Evolutionary conservation across 164 flowering plant species (phyloP), one percentile per base, ranked within the genome.

Genomic region (Magnolia officinalis): DNA sequence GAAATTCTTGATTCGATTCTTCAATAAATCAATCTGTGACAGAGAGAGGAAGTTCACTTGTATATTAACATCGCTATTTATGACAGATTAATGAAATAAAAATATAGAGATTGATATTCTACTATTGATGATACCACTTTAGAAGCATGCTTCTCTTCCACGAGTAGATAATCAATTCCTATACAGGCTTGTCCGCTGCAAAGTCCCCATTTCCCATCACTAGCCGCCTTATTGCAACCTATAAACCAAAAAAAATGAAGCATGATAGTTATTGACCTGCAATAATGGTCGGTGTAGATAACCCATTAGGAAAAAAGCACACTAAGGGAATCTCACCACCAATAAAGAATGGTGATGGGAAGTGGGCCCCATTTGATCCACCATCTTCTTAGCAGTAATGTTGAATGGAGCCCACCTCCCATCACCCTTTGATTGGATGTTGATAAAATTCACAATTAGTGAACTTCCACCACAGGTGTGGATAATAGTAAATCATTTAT

Each of bases 171-270:
- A 78, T 93, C 98, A 4, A 86, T 58, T 11, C 83, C 89, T 50
- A 91, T 79, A 64, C 98, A 93, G 2, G 90, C 93, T 73, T 93
- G 98, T 18, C 98, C 98, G 61, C 63, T 72, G 76, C 90, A 84
- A 0, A 83, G 18, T 0, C 90, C 93, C 94, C 96, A 93, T 74
- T 93, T 93, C 10, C 84, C 96, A 0, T 82, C 7, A 78, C 82
- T 20, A 93, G 80, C 80, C 98, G 85, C 77, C 82, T 86, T 8
- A 78, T 80, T 24, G 90, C 87, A 21, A 89, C 87, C 98, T 93
- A 76, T 8, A 26, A 19, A 67, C 16, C 71, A 14, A 67, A 21
- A 23, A 23, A 31, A 14, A 26, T 0, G 6, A 24, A 23, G 18
- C 11, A 26, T 65, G 2, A 0, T 20, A 20, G 14, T 65, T 11